Evolutionary conservation across 2,329 filamentous ascomycete species (phyloP).

Genomic region (Rosellinia necatrix): DNA sequence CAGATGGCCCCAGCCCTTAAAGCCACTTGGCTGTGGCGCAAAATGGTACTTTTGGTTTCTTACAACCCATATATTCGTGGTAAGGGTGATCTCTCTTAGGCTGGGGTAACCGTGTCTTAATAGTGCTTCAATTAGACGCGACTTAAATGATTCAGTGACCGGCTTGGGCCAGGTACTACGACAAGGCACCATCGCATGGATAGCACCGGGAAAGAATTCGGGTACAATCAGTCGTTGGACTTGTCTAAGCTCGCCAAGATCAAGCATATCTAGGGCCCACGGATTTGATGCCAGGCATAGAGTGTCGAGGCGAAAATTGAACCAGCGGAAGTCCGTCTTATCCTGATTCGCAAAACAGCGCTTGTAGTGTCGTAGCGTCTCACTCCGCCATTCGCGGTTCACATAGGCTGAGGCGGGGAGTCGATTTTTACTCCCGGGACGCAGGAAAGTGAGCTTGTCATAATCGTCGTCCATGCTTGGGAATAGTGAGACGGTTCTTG

Average conservation of each 20-base stretch:
- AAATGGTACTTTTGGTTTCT: too few species aligned
- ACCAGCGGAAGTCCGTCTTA: conserved; percentile 2
- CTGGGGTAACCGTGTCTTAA: not conserved
- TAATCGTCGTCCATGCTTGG: not conserved
- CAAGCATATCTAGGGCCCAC: not conserved
- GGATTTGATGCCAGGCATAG: not conserved
- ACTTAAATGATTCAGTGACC: conserved; percentile 5
- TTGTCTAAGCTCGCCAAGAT: not conserved
- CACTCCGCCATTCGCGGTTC: conserved; percentile 8
- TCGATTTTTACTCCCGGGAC: not conserved
- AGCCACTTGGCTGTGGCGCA: not conserved
- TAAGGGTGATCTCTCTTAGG: conserved; percentile 1
- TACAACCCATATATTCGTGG: not conserved
- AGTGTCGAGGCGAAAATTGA: conserved; percentile 13
- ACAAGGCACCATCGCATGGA: not conserved
- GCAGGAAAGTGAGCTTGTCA: too few species aligned
- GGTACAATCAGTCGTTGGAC: conserved; percentile 1
- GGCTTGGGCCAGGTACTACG: not conserved
- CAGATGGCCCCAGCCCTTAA: not conserved
- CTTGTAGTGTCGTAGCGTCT: conserved; percentile 16
- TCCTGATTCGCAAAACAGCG: not conserved
- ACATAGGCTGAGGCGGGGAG: conserved; percentile 10
- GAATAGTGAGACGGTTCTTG: not conserved
- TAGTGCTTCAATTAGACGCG: not conserved
- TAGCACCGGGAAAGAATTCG: not conserved